Evolutionary conservation across 257 asterid genomes (phyloP).

Genomic region (Striga asiatica): DNA sequence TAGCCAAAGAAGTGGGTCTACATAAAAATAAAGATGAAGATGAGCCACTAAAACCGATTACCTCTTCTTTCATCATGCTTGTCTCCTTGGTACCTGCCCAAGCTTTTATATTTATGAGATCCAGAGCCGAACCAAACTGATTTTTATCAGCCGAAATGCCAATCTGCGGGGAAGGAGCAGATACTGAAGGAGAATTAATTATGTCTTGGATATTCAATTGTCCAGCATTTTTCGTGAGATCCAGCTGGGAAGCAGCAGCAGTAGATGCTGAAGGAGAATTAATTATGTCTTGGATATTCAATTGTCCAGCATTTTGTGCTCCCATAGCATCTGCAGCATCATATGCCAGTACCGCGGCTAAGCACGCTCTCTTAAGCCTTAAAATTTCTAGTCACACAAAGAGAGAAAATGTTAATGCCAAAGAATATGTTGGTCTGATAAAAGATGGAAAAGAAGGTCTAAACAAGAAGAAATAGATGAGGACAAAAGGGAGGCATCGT

Average conservation of each 20-base stretch:
- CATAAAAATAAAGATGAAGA: too few relatives aligned
- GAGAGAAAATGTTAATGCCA: conserved; percentile 14
- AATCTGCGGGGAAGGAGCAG: conserved; percentile 83
- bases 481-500: too few relatives aligned
- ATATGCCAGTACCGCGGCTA: conserved; percentile 75
- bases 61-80: conserved; percentile 78
- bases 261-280: conserved; percentile 81
- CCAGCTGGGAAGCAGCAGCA: conserved; percentile 82
- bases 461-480: too few relatives aligned
- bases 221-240: conserved; percentile 65
- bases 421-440: too few relatives aligned
- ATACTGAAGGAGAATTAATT: conserved; percentile 74
- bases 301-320: conserved; percentile 18
- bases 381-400: conserved; percentile 47
- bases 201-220: conserved; percentile 87
- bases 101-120: conserved; percentile 82
- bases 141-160: conserved; percentile 77
- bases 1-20: too few relatives aligned
- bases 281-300: conserved; percentile 66
- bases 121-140: conserved; percentile 81
- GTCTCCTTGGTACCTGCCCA: conserved; percentile 98
- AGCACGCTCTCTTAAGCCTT: conserved; percentile 59
- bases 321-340: conserved; percentile 73
- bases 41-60: too few relatives aligned
- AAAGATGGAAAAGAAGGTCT: too few relatives aligned